phyloP scores from a whole-genome alignment of 2,329 filamentous ascomycete species.

The Capronia coronata region DNA sequence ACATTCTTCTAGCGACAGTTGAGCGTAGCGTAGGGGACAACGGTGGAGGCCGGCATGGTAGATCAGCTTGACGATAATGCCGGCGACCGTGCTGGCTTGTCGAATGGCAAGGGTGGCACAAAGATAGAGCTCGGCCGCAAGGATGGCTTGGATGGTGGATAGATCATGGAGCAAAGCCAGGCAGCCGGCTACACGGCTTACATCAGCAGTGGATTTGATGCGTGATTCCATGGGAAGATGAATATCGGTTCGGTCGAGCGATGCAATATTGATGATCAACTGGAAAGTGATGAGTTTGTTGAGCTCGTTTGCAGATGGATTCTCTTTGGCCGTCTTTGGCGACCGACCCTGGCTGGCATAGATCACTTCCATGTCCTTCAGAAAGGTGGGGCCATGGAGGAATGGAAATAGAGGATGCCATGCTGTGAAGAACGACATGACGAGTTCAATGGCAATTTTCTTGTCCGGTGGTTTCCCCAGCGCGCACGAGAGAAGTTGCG shows the following conservation, averaged over 20 bases:
- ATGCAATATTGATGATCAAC: constrained; percentile 48
- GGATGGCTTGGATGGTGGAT: constrained; percentile 44
- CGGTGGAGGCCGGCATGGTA: constrained; percentile 48
- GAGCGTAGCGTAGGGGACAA: constrained; percentile 47
- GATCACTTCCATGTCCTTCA: constrained; percentile 41
- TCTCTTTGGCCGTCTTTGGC: constrained; percentile 30
- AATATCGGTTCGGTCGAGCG: constrained; percentile 32
- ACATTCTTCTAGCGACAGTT: constrained; percentile 39
- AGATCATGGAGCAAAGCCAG: constrained; percentile 29
- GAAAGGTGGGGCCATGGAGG: constrained; percentile 46
- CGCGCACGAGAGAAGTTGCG: constrained; percentile 30
- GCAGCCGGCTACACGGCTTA: constrained; percentile 29
- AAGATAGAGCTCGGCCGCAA: constrained; percentile 46
- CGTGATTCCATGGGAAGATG: constrained; percentile 33
- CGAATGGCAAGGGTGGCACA: constrained; percentile 45
- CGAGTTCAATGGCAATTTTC: constrained; percentile 37
- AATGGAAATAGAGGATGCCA: constrained; percentile 52
- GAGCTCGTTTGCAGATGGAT: constrained; percentile 23
- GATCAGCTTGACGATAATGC: constrained; percentile 43
- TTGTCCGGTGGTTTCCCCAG: constrained; percentile 28
- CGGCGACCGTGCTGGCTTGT: constrained; percentile 45
- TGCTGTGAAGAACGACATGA: constrained; percentile 46
- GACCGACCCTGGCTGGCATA: constrained; percentile 32
- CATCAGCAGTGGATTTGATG: constrained; percentile 36
- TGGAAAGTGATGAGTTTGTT: constrained; percentile 41